Evolutionary conservation across 164 flowering plant genomes (phyloP), one percentile per base, ranked within the genome.

Genomic region (Cinnamomum chago): DNA sequence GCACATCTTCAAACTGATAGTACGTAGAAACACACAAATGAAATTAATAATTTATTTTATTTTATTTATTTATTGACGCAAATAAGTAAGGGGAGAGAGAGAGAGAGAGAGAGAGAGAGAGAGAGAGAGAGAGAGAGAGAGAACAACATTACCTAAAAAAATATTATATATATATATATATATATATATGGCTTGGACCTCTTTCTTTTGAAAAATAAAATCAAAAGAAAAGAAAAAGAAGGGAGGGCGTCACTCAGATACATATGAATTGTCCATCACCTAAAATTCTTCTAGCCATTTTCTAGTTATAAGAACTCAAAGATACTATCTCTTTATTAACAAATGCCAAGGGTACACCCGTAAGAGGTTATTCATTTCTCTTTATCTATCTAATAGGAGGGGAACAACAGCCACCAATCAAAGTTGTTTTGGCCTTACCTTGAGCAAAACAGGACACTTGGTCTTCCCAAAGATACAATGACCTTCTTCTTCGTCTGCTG

Each of bases 1-100:
- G 82, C 15, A 90, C 87, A 15, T 88, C 85, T 60, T 87, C 86
- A 70, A 91, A 91, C 96, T 84, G 81, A 77, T 69, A 1, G 27
- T 15, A 14, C 24, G 5, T 30, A 50, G 65, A 40, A 17, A 25
- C 9, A 47, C 58, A 13, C 12, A 20, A 68, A 12, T 27, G 13
- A 30, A n/a, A 67, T 23, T 17, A 35, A 68, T 28, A 68, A 10
- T 5, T 5, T 0, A 28, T 47, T 47, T 18, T 66, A 11, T 33
- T 28, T 68, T 66, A 11, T 33, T 28, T 68, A 13, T 68, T 12
- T 22, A 33, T 28, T 17, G 27, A 70, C 14, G 1, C 13, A 50
- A 40, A n/a, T 15, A 70, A 5, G 5, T 10, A 70, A 17, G 40
- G 5, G 24, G 15, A 5, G 30, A 22, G 24, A 22, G 12, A 22